Conservation (phyloP, 148 eudicot species). For the Rhododendron mucronatum region DNA sequence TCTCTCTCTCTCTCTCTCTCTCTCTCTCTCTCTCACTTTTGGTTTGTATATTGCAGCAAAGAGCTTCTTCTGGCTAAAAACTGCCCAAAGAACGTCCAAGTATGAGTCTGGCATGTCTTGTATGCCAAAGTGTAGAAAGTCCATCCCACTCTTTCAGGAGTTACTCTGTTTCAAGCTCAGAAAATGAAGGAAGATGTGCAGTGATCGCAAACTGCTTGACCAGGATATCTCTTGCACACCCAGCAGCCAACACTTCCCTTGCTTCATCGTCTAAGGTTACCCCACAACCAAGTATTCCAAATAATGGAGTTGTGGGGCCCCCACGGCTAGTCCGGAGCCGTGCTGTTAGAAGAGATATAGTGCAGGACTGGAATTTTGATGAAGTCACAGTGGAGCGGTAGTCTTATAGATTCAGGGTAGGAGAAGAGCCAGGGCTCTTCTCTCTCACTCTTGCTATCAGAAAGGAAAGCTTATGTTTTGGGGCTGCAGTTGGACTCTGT, state of each 20-base stretch:
- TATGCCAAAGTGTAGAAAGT: slow-evolving; percentile 82
- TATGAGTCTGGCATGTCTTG: slow-evolving; percentile 88
- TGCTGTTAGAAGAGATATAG: slow-evolving; percentile 78
- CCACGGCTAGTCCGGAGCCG: slow-evolving; percentile 76
- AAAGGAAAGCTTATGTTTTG: slow-evolving; percentile 3
- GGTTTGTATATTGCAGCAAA: slow-evolving; percentile 3
- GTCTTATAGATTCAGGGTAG: background rate
- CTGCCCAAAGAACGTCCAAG: slow-evolving; percentile 21
- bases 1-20: background rate
- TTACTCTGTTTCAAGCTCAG: slow-evolving; percentile 86
- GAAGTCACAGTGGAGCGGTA: slow-evolving; percentile 40
- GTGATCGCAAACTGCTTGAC: slow-evolving; percentile 62
- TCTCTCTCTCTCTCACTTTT: background rate
- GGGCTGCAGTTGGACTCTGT: slow-evolving; percentile 5
- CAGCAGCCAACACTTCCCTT: slow-evolving; percentile 27
- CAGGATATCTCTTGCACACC: slow-evolving; percentile 40
- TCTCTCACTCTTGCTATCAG: background rate
- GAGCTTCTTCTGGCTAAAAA: background rate
- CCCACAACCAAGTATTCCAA: slow-evolving; percentile 60
- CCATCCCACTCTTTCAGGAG: slow-evolving; percentile 87
- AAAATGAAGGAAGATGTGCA: slow-evolving; percentile 79
- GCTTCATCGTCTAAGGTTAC: slow-evolving; percentile 71
- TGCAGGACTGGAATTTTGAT: slow-evolving; percentile 81
- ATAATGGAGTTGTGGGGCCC: slow-evolving; percentile 35
- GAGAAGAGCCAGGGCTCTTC: background rate